Evolutionary conservation across 2,329 filamentous ascomycete genomes (phyloP), one percentile per base, ranked within the genome.

Genomic region (Neonectria punicea): DNA sequence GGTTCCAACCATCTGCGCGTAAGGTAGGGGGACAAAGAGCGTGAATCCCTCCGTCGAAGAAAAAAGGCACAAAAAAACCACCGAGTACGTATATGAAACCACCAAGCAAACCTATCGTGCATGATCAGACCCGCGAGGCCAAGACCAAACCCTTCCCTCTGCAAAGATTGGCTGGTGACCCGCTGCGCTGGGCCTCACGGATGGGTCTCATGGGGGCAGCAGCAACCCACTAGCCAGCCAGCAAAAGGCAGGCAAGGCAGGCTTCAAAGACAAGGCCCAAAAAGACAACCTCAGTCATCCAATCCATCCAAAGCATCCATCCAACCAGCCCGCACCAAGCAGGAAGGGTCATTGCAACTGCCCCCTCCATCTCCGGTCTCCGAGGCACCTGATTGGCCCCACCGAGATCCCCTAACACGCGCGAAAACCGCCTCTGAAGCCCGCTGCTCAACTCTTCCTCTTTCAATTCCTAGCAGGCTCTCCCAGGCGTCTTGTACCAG

Each of bases 351-450:
- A 71, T 76, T 74, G 73, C 75, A 72, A 56, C 68, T 36, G 34
- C 34, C 34, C 34, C 34, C 10, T 20, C n/a, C 39, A 4, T 67
- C 68, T 58, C 69, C 66, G 64, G 66, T 53, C 58, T 59, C 68
- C 63, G 68, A 59, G 39, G 54, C 64, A 63, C 66, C 70, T 78
- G 72, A 80, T 79, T 79, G 77, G 78, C 61, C 70, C 67, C 69
- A 61, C 53, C 51, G 49, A 66, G 60, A 57, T 63, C 73, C 73
- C 70, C 70, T 72, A 75, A 72, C 71, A 73, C 70, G 70, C 75
- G 74, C 70, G 67, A 74, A 74, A 73, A 61, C 73, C 70, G 70
- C 70, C 71, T 73, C 73, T 73, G 66, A 61, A 58, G 44, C 62
- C 66, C 65, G 65, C 68, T 64, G 67, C 61, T 73, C 65, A 66